Evolutionary conservation across 2,329 filamentous ascomycete species (phyloP), one percentile per base, ranked within the genome.

Genomic region (Fusarium sp.): DNA sequence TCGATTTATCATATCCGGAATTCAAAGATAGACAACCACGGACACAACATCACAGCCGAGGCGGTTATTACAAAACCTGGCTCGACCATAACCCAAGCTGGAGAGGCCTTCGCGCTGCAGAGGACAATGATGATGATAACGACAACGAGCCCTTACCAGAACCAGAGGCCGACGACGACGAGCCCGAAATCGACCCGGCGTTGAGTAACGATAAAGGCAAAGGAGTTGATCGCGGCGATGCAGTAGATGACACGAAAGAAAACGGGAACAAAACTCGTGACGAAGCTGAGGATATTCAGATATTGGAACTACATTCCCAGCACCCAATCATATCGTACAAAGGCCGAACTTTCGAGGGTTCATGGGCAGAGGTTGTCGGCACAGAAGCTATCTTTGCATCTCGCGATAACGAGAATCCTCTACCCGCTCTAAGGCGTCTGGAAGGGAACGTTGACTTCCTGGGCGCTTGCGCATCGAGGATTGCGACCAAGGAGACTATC

Each of bases 301-400:
- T 97, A 51, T 83, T 96, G n/a, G 93, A 93, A 30, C 84, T 97
- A 5, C 91, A 97, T 78, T 90, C 90, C 2, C 75, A 81, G 4
- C 91, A 92, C 49, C 95, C 95, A 0, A 82, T 97, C 30, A 85
- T 97, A 62, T 91, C 91, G 23, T 97, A 97, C 79, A 86, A 91
- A 60, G 92, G 91, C 31, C 88, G 90, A 65, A 82, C 97, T 23
- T 96, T 94, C 76, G 89, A 88, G 67, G 95, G 93, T 69, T 82
- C 88, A 45, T 98, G 95, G 95, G 87, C 88, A 12, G 89, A 92
- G 65, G 91, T 93, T 62, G 87, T 97, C 42, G 95, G 95, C 36
- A 97, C 94, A 0, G 93, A 97, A 71, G 82, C 94, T 68, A 86
- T 97, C 41, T 91, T 97, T 73, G 85, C 84, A 2, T 80, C 79